Percentiles rank a stretch among this genome's conserved stretches.
Evolutionary conservation across 805 yeast genomes (phyloP).

Genomic region (Lipomyces kockii): DNA sequence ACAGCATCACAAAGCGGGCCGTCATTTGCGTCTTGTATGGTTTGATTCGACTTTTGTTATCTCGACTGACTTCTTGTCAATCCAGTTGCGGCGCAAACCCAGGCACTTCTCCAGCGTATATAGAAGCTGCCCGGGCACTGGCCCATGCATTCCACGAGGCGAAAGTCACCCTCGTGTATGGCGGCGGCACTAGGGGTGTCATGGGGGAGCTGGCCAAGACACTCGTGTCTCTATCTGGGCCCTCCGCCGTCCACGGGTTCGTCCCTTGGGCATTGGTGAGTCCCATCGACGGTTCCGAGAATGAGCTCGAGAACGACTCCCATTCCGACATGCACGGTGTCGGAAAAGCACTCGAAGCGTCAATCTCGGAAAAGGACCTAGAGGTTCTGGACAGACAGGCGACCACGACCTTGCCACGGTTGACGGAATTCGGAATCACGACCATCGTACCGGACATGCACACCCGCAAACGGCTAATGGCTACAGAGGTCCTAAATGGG

Average conservation of each 20-base stretch:
- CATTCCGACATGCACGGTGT: not conserved
- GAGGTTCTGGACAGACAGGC: not conserved
- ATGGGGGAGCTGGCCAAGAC: slow-evolving; percentile 41
- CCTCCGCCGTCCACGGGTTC: slow-evolving; percentile 67
- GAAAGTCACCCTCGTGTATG: slow-evolving; percentile 80
- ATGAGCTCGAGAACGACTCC: slow-evolving; percentile 40
- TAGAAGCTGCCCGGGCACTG: slow-evolving; percentile 60
- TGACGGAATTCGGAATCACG: slow-evolving; percentile 64
- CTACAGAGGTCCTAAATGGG: slow-evolving; percentile 60
- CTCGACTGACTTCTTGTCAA: not conserved
- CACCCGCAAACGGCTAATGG: slow-evolving; percentile 85
- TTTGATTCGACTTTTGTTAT: not conserved
- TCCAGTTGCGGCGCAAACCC: slow-evolving; percentile 72
- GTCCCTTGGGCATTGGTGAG: slow-evolving; percentile 83
- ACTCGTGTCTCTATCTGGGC: slow-evolving; percentile 24
- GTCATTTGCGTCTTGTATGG: slow-evolving; percentile 1
- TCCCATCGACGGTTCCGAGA: slow-evolving; percentile 60
- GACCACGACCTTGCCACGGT: not conserved
- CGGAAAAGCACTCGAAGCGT: slow-evolving; percentile 45
- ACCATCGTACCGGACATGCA: slow-evolving; percentile 88
- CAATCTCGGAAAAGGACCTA: not conserved
- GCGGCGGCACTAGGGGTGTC: slow-evolving; percentile 73
- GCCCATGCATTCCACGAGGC: slow-evolving; percentile 62
- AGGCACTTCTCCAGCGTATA: slow-evolving; percentile 59
- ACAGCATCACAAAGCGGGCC: not conserved